Evolutionary conservation across 805 yeast species (phyloP), one percentile per base, ranked within the genome.

Genomic region (Metschnikowia aberdeeniae): DNA sequence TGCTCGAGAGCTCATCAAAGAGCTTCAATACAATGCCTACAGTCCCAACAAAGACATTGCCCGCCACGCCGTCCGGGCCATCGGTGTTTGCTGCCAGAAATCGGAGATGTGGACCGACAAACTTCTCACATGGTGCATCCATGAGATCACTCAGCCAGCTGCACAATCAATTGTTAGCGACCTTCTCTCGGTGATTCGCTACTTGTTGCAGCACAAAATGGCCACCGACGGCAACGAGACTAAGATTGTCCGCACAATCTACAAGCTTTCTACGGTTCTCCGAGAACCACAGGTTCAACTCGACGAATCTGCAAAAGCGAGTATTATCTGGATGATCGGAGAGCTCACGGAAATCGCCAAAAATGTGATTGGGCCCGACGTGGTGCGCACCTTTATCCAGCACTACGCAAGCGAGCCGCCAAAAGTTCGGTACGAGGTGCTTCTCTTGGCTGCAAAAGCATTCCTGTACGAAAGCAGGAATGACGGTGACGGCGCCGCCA

Each of bases 321-420:
- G 92, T 38, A 82, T 90, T 9, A 74, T 92, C 6, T 93, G 98
- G 98, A 72, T 92, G 8, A 76, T 92, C 42, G 97, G 98, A 4
- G 97, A 93, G 58, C 84, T 82, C 59, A 73, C 83, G 0, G 59
- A 53, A 27, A 55, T 57, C 9, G 60, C 62, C 17, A 46, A 60
- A 22, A 68, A 67, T 33, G 51, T 59, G 22, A 63, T 86, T 41
- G 83, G 90, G 3, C 90, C 95, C 0, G 97, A 92, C 59, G 76
- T 88, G 2, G 66, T 89, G 44, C 72, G 97, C 43, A 65, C 68
- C 11, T 63, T 86, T 32, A 62, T 83, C 6, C 72, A 72, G 27
- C 64, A 59, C 4, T 86, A 85, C 58, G 66, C 80, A 0, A 54
- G 63, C 9, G 88, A 88, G 58, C 60, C 70, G 0, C 75, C 76